These are phyloP conservation scores for Lablab purpureus DNA, from an alignment of 306 rosid species.

Conservation along the genomic window DNA sequence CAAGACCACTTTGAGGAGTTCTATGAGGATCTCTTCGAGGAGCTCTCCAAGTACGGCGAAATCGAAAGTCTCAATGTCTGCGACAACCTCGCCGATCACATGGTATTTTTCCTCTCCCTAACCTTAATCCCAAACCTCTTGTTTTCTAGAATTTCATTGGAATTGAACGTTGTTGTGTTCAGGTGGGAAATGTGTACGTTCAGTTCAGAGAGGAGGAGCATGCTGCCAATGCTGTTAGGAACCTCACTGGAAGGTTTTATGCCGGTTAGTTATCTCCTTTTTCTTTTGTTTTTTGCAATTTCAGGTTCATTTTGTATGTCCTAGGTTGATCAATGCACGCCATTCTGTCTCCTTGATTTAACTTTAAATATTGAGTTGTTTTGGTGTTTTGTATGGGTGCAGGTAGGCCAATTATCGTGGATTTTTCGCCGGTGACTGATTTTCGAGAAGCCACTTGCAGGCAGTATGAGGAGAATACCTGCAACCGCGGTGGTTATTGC, in stretches of 20 bases:
- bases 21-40: constrained; percentile 75
- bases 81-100: constrained; percentile 81
- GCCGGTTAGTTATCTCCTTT: constrained; percentile 55
- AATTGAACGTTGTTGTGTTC: constrained; percentile 1
- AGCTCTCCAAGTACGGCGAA: constrained; percentile 70
- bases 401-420: constrained; percentile 84
- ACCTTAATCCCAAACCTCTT: no score
- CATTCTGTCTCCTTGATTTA: neutral
- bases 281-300: neutral
- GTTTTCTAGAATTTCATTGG: neutral
- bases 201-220: constrained; percentile 79
- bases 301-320: neutral
- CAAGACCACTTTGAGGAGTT: constrained; percentile 77
- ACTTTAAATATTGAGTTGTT: neutral
- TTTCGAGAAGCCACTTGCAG: constrained; percentile 82
- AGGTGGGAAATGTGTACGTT: constrained; percentile 84
- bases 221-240: constrained; percentile 65
- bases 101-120: constrained; percentile 39
- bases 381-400: constrained; percentile 8
- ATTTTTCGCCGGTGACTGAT: constrained; percentile 77
- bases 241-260: constrained; percentile 71
- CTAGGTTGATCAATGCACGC: neutral
- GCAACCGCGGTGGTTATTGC: constrained; percentile 81
- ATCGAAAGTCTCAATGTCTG: constrained; percentile 76
- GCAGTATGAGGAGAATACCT: constrained; percentile 77